Conservation (phyloP, 306 rosid genomes). For the Begonia peltatifolia region DNA sequence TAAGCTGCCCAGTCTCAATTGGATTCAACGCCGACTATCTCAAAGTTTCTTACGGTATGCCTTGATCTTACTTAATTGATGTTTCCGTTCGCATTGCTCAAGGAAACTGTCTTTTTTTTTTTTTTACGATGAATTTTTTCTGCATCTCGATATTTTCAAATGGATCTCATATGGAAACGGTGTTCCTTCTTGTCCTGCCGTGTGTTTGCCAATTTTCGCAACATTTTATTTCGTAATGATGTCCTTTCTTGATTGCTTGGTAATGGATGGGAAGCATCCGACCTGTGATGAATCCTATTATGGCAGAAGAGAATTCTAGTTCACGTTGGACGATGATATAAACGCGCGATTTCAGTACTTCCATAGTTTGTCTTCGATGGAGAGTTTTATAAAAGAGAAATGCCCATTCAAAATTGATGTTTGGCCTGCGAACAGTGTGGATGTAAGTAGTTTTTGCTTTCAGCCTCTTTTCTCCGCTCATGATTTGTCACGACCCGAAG, state of each 20-base stretch:
- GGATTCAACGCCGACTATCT: constrained; percentile 35
- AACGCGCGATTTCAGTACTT: constrained; percentile 63
- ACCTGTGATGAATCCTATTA: constrained; percentile 58
- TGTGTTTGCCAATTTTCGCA: too few species aligned
- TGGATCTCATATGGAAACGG: constrained; percentile 90
- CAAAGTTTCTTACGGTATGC: constrained; percentile 47
- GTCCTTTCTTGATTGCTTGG: constrained; percentile 1
- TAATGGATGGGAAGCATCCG: constrained; percentile 90
- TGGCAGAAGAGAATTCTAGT: constrained; percentile 70
- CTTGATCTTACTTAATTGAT: neutral
- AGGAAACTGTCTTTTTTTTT: neutral
- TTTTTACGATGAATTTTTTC: constrained; percentile 32
- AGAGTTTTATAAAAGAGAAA: constrained; percentile 54
- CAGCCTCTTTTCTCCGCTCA: too few species aligned
- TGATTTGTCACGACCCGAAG: too few species aligned
- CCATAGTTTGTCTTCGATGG: constrained; percentile 41
- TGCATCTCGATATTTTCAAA: constrained; percentile 46
- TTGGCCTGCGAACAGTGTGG: constrained; percentile 71
- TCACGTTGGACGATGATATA: constrained; percentile 53
- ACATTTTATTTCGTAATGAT: too few species aligned
- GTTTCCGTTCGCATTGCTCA: neutral
- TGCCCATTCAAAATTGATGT: constrained; percentile 71
- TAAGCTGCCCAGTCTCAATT: constrained; percentile 12
- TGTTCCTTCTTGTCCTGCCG: constrained; percentile 7
- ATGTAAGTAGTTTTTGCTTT: constrained; percentile 50